Percentiles rank a stretch among this genome's conserved stretches.
These are phyloP conservation scores for Aegilops longissima DNA, from an alignment of 176 grass and related monocot genomes.

Conservation along the genomic window DNA sequence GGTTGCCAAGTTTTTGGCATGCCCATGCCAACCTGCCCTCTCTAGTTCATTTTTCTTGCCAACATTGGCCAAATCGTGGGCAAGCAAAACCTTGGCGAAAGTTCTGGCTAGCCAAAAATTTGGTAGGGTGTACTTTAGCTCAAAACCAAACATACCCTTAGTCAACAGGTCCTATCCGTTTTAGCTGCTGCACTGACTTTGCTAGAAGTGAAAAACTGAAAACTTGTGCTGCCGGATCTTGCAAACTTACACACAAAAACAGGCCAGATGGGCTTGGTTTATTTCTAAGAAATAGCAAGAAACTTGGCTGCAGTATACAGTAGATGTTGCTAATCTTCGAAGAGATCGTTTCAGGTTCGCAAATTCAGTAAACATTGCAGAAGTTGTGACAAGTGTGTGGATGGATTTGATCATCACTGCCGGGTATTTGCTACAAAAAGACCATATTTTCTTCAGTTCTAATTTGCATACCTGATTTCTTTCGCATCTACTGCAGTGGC, in stretches of 20 bases:
- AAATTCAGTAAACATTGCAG: slow-evolving; percentile 98
- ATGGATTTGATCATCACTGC: slow-evolving; percentile 99
- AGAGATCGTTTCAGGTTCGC: slow-evolving; percentile 59
- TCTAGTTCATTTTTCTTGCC: too few species aligned
- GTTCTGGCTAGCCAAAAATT: too few species aligned
- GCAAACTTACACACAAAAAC: neutral
- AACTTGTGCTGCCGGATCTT: neutral
- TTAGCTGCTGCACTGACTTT: slow-evolving; percentile 16
- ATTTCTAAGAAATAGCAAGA: neutral
- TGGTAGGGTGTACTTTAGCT: too few species aligned
- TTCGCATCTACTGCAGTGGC: slow-evolving; percentile 66
- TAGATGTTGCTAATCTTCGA: slow-evolving; percentile 4
- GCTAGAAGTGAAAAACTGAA: slow-evolving; percentile 8
- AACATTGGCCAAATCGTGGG: too few species aligned
- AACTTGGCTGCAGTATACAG: neutral
- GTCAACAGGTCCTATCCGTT: neutral
- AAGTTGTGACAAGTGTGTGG: slow-evolving; percentile 99
- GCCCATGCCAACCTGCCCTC: too few species aligned
- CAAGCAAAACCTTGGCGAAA: too few species aligned
- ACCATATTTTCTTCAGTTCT: slow-evolving; percentile 11
- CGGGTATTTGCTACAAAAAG: slow-evolving; percentile 62
- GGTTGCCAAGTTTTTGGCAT: too few species aligned
- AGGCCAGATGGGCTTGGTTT: neutral
- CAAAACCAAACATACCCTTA: neutral
- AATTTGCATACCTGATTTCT: slow-evolving; percentile 17